Evolutionary conservation across 2,329 filamentous ascomycete species (phyloP).

Genomic region (Ascochyta fabae): DNA sequence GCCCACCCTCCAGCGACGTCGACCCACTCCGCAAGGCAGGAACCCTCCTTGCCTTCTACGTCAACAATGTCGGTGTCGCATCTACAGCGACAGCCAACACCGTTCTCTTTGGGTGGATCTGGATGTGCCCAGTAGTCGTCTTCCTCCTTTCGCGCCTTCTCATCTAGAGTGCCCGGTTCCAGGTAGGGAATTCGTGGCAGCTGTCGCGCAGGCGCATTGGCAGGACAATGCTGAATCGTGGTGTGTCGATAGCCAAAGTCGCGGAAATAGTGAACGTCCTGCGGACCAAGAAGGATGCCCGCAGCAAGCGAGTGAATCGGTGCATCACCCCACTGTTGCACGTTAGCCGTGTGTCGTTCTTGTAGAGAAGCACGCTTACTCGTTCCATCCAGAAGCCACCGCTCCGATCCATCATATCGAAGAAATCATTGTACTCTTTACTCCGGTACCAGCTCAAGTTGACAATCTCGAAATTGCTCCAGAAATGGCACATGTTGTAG

Average conservation of each 20-base stretch:
- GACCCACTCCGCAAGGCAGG: constrained; percentile 94
- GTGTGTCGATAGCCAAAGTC: constrained; percentile 98
- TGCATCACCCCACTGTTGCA: constrained; percentile 88
- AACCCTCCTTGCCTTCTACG: constrained; percentile 96
- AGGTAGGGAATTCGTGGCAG: constrained; percentile 80
- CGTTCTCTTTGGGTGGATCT: constrained; percentile 90
- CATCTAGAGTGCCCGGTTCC: constrained; percentile 79
- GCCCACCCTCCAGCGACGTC: constrained; percentile 95
- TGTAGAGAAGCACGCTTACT: constrained; percentile 61
- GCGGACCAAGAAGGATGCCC: constrained; percentile 79
- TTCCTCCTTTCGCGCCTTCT: constrained; percentile 86
- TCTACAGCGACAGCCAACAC: constrained; percentile 92
- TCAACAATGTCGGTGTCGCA: constrained; percentile 98
- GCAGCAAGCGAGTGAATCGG: constrained; percentile 97
- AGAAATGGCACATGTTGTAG: constrained; percentile 99
- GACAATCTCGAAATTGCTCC: constrained; percentile 99
- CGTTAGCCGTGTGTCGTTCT: constrained; percentile 44
- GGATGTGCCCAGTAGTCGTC: constrained; percentile 94
- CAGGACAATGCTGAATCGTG: constrained; percentile 97
- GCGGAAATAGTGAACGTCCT: constrained; percentile 97
- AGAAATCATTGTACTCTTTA: constrained; percentile 97
- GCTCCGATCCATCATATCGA: constrained; percentile 97
- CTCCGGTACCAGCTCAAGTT: constrained; percentile 94
- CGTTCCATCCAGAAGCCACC: constrained; percentile 99
- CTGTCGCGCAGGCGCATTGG: constrained; percentile 90